Conservation (phyloP, 1,139 yeast genomes). For the Geotrichum klebahnii region DNA sequence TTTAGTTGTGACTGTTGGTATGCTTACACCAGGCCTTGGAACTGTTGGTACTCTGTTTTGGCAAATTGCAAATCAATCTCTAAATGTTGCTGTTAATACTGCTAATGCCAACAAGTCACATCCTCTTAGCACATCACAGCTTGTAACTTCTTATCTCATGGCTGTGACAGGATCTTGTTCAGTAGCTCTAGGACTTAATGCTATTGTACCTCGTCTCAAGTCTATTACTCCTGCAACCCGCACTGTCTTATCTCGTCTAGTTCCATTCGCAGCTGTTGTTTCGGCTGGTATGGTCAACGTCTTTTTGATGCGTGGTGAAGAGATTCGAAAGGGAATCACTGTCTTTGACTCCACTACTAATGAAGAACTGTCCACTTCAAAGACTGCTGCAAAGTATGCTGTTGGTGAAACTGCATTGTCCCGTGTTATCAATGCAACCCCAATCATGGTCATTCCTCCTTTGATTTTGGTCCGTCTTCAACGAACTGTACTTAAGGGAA, state of each 20-base stretch:
- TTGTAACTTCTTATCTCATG: slow-evolving; percentile 69
- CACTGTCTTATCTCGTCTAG: slow-evolving; percentile 72
- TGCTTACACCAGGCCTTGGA: slow-evolving; percentile 91
- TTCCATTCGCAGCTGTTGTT: slow-evolving; percentile 97
- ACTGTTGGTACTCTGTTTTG: slow-evolving; percentile 88
- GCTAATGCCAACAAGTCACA: slow-evolving; percentile 95
- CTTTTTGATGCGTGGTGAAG: slow-evolving; percentile 91
- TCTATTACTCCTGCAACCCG: slow-evolving; percentile 63
- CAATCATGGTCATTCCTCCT: slow-evolving; percentile 95
- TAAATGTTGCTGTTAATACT: slow-evolving; percentile 93
- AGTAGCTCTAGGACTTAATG: slow-evolving; percentile 88
- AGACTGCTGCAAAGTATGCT: slow-evolving; percentile 82
- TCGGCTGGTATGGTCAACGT: slow-evolving; percentile 94
- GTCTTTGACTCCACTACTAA: slow-evolving; percentile 61
- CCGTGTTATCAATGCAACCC: slow-evolving; percentile 92
- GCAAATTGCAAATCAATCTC: slow-evolving; percentile 95
- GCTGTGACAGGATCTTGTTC: slow-evolving; percentile 95
- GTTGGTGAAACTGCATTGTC: slow-evolving; percentile 97
- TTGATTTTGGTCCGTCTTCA: slow-evolving; percentile 73
- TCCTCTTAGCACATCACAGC: slow-evolving; percentile 74
- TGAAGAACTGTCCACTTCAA: slow-evolving; percentile 66
- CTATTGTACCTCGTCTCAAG: slow-evolving; percentile 77
- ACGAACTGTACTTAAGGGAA: slow-evolving; percentile 55
- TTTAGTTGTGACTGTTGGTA: slow-evolving; percentile 91
- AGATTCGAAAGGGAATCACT: slow-evolving; percentile 74